Evolutionary conservation across 768 basidiomycete genomes (phyloP).

Genomic region (Macrolepiota fuliginosa): DNA sequence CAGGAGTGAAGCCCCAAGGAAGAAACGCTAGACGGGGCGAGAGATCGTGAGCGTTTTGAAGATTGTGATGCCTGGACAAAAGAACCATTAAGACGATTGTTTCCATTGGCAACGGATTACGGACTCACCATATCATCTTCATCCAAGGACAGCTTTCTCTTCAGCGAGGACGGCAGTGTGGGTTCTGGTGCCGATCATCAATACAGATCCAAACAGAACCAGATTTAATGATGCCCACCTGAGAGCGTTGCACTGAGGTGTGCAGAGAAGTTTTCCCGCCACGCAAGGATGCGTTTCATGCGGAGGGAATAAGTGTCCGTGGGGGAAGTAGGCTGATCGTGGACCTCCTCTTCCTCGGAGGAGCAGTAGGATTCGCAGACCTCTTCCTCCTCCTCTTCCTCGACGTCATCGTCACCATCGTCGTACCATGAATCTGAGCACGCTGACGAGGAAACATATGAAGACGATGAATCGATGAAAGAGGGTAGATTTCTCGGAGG

Average conservation of each 20-base stretch:
- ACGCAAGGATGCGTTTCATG: conserved; percentile 67
- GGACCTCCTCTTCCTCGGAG: conserved; percentile 35
- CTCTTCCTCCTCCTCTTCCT: conserved; percentile 49
- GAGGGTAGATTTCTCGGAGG: conserved; percentile 48
- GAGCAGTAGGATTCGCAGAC: conserved; percentile 70
- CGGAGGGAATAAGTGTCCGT: conserved; percentile 50
- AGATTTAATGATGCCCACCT: conserved; percentile 29
- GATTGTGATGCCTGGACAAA: conserved; percentile 44
- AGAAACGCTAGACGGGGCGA: conserved; percentile 32
- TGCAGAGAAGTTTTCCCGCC: conserved; percentile 60
- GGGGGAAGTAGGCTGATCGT: conserved; percentile 9
- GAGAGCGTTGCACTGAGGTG: conserved; percentile 36
- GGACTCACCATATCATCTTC: conserved; percentile 37
- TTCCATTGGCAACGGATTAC: conserved; percentile 8
- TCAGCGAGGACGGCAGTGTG: conserved; percentile 35
- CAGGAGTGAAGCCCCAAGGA: conserved; percentile 58
- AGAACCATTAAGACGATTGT: conserved; percentile 17
- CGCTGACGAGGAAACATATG: conserved; percentile 36
- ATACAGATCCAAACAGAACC: conserved; percentile 11
- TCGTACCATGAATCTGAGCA: conserved; percentile 30
- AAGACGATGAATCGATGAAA: conserved; percentile 36
- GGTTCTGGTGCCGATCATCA: conserved; percentile 20
- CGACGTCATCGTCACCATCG: conserved; percentile 32
- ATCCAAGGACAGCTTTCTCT: conserved; percentile 52
- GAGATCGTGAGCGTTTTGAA: conserved; percentile 56